Percentiles rank a stretch among this genome's conserved stretches.
phyloP scores from a whole-genome alignment of 768 basidiomycete species.

The Pleurotus djamor region DNA sequence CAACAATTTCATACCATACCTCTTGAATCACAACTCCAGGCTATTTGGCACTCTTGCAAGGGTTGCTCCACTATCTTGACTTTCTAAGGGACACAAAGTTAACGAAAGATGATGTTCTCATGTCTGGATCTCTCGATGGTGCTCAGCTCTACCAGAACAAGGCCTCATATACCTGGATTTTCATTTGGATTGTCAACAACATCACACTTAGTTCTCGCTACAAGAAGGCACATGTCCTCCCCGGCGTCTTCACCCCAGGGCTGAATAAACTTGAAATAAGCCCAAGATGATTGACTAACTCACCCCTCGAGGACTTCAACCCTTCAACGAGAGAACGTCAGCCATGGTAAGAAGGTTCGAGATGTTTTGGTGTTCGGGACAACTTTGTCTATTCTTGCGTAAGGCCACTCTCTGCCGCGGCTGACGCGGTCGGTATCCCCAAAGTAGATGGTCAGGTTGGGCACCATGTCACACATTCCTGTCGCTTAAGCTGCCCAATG shows the following conservation, averaged over 20 bases:
- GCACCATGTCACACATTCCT: constrained; percentile 27
- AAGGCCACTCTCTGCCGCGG: constrained; percentile 20
- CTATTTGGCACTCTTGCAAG: constrained; percentile 19
- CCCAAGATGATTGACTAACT: constrained; percentile 32
- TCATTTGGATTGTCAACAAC: constrained; percentile 35
- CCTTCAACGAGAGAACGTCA: constrained; percentile 16
- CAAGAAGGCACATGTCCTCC: constrained; percentile 27
- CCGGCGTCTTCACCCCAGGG: constrained; percentile 29
- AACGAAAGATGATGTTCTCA: constrained; percentile 21
- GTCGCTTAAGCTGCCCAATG: constrained; percentile 26
- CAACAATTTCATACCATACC: constrained; percentile 34
- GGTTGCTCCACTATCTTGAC: constrained; percentile 24
- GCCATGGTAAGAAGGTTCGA: constrained; percentile 12
- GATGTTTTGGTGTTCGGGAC: constrained; percentile 17
- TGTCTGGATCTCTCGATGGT: constrained; percentile 36
- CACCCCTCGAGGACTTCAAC: constrained; percentile 27
- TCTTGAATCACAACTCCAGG: constrained; percentile 41
- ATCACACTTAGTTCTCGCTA: constrained; percentile 24
- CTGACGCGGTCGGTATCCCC: constrained; percentile 24
- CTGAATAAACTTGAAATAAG: constrained; percentile 34
- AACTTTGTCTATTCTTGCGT: constrained; percentile 14
- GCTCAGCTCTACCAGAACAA: constrained; percentile 37
- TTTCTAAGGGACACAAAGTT: constrained; percentile 18
- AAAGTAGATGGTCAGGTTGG: constrained; percentile 25
- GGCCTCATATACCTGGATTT: constrained; percentile 27